These are phyloP conservation scores for Phyllosticta paracitricarpa DNA, from an alignment of 2,329 filamentous ascomycete genomes.

Conservation along the genomic window DNA sequence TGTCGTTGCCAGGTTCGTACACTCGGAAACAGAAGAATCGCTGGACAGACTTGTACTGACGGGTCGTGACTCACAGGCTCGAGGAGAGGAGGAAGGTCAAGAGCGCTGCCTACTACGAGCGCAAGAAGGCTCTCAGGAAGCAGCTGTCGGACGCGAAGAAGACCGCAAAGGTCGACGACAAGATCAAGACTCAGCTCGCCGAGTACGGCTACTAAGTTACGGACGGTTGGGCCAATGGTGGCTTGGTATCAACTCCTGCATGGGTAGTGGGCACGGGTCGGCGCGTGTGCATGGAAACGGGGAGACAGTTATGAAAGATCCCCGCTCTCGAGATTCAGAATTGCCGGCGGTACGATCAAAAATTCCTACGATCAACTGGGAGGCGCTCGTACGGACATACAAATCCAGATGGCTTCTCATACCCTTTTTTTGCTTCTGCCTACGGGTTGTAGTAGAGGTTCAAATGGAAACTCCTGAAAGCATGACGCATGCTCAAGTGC, in stretches of 20 bases:
- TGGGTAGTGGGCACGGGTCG: conserved; percentile 11
- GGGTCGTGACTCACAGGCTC: conserved; percentile 50
- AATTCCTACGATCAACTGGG: conserved; percentile 10
- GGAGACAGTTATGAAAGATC: conserved; percentile 10
- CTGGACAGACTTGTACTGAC: conserved; percentile 15
- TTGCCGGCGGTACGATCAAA: conserved; percentile 8
- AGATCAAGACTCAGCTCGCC: conserved; percentile 82
- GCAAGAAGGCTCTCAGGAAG: conserved; percentile 94
- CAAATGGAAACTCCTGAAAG: conserved; percentile 3
- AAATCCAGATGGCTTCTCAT: conserved; percentile 11
- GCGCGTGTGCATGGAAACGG: conserved; percentile 10
- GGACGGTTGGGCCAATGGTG: conserved; percentile 6
- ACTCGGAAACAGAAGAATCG: neutral
- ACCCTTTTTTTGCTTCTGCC: conserved; percentile 11
- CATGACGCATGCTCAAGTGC: neutral
- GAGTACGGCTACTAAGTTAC: conserved; percentile 74
- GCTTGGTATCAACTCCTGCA: conserved; percentile 6
- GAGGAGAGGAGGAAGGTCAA: conserved; percentile 99
- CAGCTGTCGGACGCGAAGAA: conserved; percentile 89
- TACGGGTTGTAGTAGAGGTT: conserved; percentile 10
- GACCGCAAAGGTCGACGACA: conserved; percentile 75
- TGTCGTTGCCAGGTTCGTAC: conserved; percentile 86
- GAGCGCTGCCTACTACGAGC: conserved; percentile 98
- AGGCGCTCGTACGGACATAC: conserved; percentile 10
- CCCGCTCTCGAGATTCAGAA: conserved; percentile 8